phyloP scores from a whole-genome alignment of 768 basidiomycete species.

The Pholiota microspora region DNA sequence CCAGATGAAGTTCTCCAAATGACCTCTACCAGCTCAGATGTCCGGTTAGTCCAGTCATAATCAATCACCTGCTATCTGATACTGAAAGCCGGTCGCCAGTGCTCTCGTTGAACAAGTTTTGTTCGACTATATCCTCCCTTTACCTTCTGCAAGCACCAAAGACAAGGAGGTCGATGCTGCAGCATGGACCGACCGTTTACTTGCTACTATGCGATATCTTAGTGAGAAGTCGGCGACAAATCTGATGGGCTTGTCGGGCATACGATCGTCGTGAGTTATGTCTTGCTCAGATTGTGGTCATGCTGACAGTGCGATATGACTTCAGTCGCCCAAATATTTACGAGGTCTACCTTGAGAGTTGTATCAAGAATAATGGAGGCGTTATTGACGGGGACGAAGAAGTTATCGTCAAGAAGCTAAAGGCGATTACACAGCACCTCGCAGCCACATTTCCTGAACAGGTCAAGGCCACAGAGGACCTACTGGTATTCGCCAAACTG shows the following conservation, averaged over 20 bases:
- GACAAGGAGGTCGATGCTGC: conserved; percentile 68
- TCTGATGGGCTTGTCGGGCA: conserved; percentile 57
- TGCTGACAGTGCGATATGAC: neutral
- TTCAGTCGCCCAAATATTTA: conserved; percentile 66
- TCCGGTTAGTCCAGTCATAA: conserved; percentile 42
- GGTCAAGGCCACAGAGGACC: conserved; percentile 72
- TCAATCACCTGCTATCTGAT: neutral
- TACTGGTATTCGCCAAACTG: conserved; percentile 78
- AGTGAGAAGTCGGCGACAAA: conserved; percentile 56
- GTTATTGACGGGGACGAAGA: conserved; percentile 86
- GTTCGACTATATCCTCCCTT: conserved; percentile 76
- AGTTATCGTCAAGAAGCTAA: conserved; percentile 50
- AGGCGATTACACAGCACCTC: conserved; percentile 51
- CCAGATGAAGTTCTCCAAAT: conserved; percentile 69
- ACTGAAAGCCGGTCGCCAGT: conserved; percentile 29
- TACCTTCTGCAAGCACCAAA: conserved; percentile 53
- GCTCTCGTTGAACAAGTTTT: conserved; percentile 64
- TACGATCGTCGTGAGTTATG: conserved; percentile 59
- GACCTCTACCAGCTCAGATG: conserved; percentile 49
- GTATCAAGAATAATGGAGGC: conserved; percentile 86
- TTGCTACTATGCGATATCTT: conserved; percentile 69
- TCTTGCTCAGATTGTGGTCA: conserved; percentile 7
- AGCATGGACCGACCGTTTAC: conserved; percentile 82
- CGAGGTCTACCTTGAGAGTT: conserved; percentile 69
- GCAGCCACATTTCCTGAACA: conserved; percentile 70